phyloP scores from a whole-genome alignment of 1,284 basidiomycete species.

The Hymenochaete sp. region DNA sequence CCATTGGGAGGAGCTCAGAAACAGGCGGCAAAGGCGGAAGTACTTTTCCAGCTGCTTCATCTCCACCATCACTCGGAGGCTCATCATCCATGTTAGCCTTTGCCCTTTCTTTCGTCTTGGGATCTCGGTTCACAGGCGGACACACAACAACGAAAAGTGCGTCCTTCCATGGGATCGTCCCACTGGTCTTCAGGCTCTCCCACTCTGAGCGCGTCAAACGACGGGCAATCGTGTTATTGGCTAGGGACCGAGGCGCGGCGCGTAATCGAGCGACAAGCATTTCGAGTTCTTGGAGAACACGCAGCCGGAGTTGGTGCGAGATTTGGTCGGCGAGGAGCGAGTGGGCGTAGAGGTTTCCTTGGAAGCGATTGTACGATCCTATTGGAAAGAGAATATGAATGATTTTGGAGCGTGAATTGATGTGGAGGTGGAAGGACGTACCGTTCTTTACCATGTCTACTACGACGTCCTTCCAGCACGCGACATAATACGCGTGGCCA shows the following conservation, averaged over 20 bases:
- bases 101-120: slow-evolving; percentile 38
- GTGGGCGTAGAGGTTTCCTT: slow-evolving; percentile 27
- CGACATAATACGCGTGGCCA: slow-evolving; percentile 40
- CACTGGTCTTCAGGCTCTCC: slow-evolving; percentile 37
- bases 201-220: slow-evolving; percentile 57
- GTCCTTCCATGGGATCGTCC: slow-evolving; percentile 39
- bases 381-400: slow-evolving; percentile 1
- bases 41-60: not conserved
- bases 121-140: slow-evolving; percentile 56
- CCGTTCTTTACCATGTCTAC: slow-evolving; percentile 27
- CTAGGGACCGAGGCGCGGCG: slow-evolving; percentile 20
- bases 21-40: slow-evolving; percentile 1
- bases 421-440: slow-evolving; percentile 24
- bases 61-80: slow-evolving; percentile 26
- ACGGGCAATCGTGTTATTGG: slow-evolving; percentile 38
- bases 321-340: slow-evolving; percentile 42
- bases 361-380: slow-evolving; percentile 29
- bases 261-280: slow-evolving; percentile 41
- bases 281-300: slow-evolving; percentile 65
- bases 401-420: not conserved
- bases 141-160: slow-evolving; percentile 59
- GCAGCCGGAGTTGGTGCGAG: slow-evolving; percentile 54
- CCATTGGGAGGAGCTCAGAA: slow-evolving; percentile 1
- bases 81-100: slow-evolving; percentile 32
- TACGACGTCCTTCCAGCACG: slow-evolving; percentile 48